Percentiles rank a stretch among this genome's conserved stretches.
These are phyloP conservation scores for Blepharisma stoltei DNA, from an alignment of 73 alveolate species.

Conservation along the genomic window DNA sequence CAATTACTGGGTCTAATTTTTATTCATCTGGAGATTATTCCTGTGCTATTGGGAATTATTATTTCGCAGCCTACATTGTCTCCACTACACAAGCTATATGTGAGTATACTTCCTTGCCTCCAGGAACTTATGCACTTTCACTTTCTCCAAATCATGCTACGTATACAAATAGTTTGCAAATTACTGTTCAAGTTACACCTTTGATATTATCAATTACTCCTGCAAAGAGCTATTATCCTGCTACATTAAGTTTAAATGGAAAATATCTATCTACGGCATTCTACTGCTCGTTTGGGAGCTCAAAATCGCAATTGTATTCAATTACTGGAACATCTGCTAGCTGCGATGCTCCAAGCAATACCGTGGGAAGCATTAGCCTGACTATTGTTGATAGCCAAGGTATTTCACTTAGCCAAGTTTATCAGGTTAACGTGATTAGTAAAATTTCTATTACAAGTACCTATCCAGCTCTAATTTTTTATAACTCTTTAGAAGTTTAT, in stretches of 20 bases:
- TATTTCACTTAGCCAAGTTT: too few species aligned
- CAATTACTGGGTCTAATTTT: conserved; percentile 20
- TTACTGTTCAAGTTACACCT: not conserved
- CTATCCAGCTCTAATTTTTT: not conserved
- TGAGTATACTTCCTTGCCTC: not conserved
- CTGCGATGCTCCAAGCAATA: too few species aligned
- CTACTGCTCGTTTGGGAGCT: not conserved
- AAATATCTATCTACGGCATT: not conserved
- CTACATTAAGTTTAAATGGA: not conserved
- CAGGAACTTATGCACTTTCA: not conserved
- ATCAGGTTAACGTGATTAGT: too few species aligned
- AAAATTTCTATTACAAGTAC: too few species aligned
- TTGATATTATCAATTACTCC: not conserved
- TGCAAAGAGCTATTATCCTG: not conserved
- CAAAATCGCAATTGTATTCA: not conserved
- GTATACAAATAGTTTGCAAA: not conserved
- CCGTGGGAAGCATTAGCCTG: too few species aligned
- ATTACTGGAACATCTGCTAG: conserved; percentile 2
- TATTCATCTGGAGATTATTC: not conserved
- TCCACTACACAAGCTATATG: conserved; percentile 4
- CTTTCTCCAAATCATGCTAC: not conserved
- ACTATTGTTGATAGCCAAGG: too few species aligned
- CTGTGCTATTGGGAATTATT: not conserved
- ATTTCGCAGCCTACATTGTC: not conserved
- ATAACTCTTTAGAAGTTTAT: not conserved